These are phyloP conservation scores for Amanita pseudoporphyria DNA, from an alignment of 768 basidiomycete species.

Conservation along the genomic window DNA sequence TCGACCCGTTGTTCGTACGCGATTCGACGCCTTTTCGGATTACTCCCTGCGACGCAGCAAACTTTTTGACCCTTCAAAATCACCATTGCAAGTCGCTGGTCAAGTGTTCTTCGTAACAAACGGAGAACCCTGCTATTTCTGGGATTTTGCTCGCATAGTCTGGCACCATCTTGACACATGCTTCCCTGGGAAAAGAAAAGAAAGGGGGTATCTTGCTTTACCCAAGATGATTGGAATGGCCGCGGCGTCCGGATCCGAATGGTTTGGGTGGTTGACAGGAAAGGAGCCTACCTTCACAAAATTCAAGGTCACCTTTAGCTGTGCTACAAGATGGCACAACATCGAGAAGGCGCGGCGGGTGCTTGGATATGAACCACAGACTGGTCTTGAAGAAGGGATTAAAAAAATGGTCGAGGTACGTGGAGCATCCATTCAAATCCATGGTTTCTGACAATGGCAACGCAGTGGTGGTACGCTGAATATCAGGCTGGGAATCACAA, in stretches of 20 bases:
- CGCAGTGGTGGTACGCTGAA: constrained; percentile 40
- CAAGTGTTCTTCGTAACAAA: constrained; percentile 97
- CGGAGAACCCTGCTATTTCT: constrained; percentile 92
- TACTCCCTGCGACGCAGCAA: constrained; percentile 43
- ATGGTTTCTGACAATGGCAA: not conserved
- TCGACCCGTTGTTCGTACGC: constrained; percentile 59
- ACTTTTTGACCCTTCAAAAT: constrained; percentile 29
- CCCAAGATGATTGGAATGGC: constrained; percentile 57
- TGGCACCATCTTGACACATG: constrained; percentile 62
- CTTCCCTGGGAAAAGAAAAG: constrained; percentile 44
- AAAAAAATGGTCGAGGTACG: constrained; percentile 66
- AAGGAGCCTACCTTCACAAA: constrained; percentile 80
- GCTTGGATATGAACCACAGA: constrained; percentile 87
- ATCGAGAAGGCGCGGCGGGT: constrained; percentile 89
- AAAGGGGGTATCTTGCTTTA: constrained; percentile 33
- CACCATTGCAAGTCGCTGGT: constrained; percentile 76
- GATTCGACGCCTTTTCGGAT: constrained; percentile 74
- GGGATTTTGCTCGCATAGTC: constrained; percentile 82
- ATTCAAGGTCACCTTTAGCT: constrained; percentile 75
- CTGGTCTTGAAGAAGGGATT: constrained; percentile 84
- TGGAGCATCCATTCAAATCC: constrained; percentile 1
- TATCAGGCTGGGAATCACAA: constrained; percentile 29
- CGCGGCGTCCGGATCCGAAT: constrained; percentile 66
- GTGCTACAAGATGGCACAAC: constrained; percentile 80
- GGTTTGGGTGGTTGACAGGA: constrained; percentile 61